Evolutionary conservation across 2,329 filamentous ascomycete species (phyloP).

Genomic region (Venturia carpophila): DNA sequence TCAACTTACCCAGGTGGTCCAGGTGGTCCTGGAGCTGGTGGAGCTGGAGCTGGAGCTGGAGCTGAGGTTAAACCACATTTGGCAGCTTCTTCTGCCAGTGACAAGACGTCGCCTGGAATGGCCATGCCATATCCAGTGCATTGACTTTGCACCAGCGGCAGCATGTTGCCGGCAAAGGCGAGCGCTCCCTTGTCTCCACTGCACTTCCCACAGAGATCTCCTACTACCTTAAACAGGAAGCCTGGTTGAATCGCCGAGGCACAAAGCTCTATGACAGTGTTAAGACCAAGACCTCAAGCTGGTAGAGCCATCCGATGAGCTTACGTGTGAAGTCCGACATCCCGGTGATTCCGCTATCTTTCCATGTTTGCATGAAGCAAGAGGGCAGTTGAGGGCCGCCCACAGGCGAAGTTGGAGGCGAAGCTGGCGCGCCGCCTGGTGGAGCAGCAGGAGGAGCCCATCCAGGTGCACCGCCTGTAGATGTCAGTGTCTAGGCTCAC

Average conservation of each 20-base stretch:
- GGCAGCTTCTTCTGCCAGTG: background rate
- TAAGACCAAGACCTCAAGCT: background rate
- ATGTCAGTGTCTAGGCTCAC: background rate
- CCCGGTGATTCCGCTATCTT: background rate
- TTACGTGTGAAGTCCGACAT: slow-evolving; percentile 11
- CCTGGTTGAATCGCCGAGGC: background rate
- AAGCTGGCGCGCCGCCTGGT: background rate
- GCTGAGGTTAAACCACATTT: background rate
- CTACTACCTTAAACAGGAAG: background rate
- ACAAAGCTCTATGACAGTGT: background rate
- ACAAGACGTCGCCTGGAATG: background rate
- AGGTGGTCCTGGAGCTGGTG: background rate
- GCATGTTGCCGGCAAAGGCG: background rate
- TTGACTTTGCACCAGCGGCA: background rate
- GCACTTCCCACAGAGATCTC: background rate
- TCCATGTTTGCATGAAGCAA: slow-evolving; percentile 7
- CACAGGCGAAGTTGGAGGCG: background rate
- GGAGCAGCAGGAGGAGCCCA: background rate
- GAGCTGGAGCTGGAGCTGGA: background rate
- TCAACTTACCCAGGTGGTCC: background rate
- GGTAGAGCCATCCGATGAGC: background rate
- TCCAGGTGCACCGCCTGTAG: background rate
- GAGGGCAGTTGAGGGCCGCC: background rate
- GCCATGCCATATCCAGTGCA: slow-evolving; percentile 10
- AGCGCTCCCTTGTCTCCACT: background rate